These are phyloP conservation scores for Botrytis cinerea DNA, from an alignment of 2,329 filamentous ascomycete species.

Conservation along the genomic window DNA sequence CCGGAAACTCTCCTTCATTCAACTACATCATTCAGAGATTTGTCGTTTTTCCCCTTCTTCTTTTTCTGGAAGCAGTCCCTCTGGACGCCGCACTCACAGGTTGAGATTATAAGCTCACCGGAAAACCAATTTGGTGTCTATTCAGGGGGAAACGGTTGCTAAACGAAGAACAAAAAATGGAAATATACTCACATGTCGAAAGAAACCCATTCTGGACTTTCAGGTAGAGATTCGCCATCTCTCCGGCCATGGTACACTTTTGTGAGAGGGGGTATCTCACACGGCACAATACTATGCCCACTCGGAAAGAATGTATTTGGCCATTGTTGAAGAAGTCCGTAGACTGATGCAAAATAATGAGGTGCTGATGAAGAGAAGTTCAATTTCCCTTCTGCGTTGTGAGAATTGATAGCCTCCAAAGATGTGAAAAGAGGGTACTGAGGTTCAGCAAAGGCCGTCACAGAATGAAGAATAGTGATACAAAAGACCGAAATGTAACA, in stretches of 20 bases:
- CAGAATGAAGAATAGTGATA: not conserved
- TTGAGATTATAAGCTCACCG: not conserved
- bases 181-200: constrained; percentile 47
- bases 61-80: too few relatives aligned
- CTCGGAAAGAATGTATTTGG: constrained; percentile 54
- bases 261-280: constrained; percentile 49
- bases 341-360: constrained; percentile 51
- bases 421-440: constrained; percentile 6
- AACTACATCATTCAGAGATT: not conserved
- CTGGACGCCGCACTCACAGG: not conserved
- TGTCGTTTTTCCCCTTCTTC: too few relatives aligned
- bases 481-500: not conserved
- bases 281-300: constrained; percentile 51
- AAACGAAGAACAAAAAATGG: not conserved
- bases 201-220: constrained; percentile 54
- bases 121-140: not conserved
- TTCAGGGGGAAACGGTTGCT: too few relatives aligned
- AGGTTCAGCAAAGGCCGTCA: not conserved
- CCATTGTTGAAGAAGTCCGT: constrained; percentile 52
- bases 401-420: too few relatives aligned
- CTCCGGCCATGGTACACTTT: constrained; percentile 52
- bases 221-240: constrained; percentile 44
- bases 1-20: not conserved
- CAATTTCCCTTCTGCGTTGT: constrained; percentile 38
- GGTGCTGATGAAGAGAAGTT: constrained; percentile 52